Base-by-base conservation (phyloP, 1,284 basidiomycete genomes). In the Leccinum griseonigrum region DNA sequence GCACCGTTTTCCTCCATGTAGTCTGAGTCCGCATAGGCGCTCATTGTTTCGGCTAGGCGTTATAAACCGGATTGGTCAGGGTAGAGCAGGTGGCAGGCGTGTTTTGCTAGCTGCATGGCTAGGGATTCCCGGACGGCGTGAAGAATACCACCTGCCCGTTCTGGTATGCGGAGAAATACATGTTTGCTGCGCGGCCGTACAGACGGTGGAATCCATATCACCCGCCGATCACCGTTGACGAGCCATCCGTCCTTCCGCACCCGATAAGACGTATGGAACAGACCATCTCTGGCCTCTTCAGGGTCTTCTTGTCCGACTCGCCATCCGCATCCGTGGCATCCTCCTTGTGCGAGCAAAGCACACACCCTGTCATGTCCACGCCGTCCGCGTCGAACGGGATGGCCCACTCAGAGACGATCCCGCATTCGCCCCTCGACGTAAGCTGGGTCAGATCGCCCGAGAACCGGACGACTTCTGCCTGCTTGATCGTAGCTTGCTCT, bases 191-290 rank as follows among this genome's bases (percentile, higher is more conserved):
- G 60, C 6, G 60, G 62, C 7, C 69, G 67, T 0, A 46, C 6
- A 3, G 7, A 36, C 0, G 62, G 38, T 6, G 67, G 60, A 0
- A 68, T 3, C 67, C 67, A 68, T 43, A 71, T n/a, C 7, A 68
- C 52, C 14, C 67, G 62, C 5, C 54, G 58, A 1, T 68, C 61
- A 1, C 60, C 65, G 0, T 64, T n/a, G 54, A 71, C 59, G 3
- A 71, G 59, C 69, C 67, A 71, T 2, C 69, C 69, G 3, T 69
- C 69, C 55, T 69, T 69, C 0, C 57, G 69, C 4, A 69, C 50
- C n/a, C 63, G 60, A 31, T 62, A 71, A 0, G 61, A 3, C 2
- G 64, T 69, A 8, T 56, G 61, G 1, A 60, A 34, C 18, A 48
- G 46, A 8, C 40, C 3, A 29, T 71, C 62, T 1, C 58, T 1